Percentiles rank a stretch among this genome's conserved stretches.
Evolutionary conservation across 2,329 filamentous ascomycete species (phyloP).

Genomic region (Microdochium bolleyi): DNA sequence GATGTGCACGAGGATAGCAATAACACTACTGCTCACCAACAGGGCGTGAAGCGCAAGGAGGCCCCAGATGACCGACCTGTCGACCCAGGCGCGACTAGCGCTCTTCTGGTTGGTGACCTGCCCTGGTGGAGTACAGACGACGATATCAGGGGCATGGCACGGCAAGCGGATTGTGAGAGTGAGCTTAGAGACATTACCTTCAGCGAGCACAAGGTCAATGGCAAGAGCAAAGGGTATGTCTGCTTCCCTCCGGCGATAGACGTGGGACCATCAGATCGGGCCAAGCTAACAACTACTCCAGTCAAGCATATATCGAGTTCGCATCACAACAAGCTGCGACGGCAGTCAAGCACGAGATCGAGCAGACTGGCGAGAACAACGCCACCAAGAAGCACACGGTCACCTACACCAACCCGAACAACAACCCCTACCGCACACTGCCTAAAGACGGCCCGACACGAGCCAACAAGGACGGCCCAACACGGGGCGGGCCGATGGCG

Average conservation of each 20-base stretch:
- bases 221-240: constrained; percentile 91
- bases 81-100: constrained; percentile 54
- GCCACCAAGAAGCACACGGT: constrained; percentile 64
- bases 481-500: constrained; percentile 44
- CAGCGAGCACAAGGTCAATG: constrained; percentile 97
- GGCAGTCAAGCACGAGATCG: constrained; percentile 75
- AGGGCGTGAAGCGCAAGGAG: constrained; percentile 54
- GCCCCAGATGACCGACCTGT: constrained; percentile 50
- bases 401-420: constrained; percentile 66
- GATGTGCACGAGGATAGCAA: constrained; percentile 21
- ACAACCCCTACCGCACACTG: constrained; percentile 84
- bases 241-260: background rate
- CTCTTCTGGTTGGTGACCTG: constrained; percentile 80
- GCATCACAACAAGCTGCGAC: constrained; percentile 76
- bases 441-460: constrained; percentile 80
- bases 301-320: constrained; percentile 80
- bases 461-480: constrained; percentile 46
- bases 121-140: constrained; percentile 98
- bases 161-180: constrained; percentile 70
- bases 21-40: constrained; percentile 28
- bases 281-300: constrained; percentile 14
- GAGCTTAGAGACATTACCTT: constrained; percentile 92
- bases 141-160: constrained; percentile 81
- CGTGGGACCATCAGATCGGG: background rate
- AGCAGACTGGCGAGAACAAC: constrained; percentile 48